phyloP scores from a whole-genome alignment of 2,329 filamentous ascomycete genomes.

The Colletotrichum cuscutae region DNA sequence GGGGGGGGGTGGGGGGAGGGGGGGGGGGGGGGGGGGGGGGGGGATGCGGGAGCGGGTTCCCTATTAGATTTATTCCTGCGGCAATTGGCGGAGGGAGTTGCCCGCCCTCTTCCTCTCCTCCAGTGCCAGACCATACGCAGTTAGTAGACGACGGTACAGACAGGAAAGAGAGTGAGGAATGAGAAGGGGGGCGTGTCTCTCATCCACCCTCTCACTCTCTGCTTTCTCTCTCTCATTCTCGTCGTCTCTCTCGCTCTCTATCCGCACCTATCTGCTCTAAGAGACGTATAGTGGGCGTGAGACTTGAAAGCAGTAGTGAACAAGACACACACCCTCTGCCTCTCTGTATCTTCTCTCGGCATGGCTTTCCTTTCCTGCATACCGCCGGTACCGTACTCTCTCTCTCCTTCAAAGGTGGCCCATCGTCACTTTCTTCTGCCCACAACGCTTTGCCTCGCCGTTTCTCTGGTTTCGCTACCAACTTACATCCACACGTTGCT shows the following conservation, averaged over 20 bases:
- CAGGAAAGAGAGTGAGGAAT: neutral
- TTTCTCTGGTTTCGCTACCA: neutral
- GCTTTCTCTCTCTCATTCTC: neutral
- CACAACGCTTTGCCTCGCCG: neutral
- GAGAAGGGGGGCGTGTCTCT: neutral
- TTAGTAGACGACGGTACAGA: neutral
- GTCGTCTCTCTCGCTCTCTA: neutral
- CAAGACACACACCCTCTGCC: neutral
- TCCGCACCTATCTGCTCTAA: neutral
- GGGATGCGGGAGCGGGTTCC: slow-evolving; percentile 12
- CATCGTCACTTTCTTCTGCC: neutral
- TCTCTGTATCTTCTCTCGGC: neutral
- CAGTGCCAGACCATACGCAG: too few species aligned
- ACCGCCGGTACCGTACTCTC: neutral
- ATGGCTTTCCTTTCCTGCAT: neutral
- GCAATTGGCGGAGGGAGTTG: slow-evolving; percentile 32
- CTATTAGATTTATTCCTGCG: slow-evolving; percentile 34
- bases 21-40: slow-evolving; percentile 6
- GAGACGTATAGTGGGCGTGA: neutral
- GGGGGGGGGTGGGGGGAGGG: too few species aligned
- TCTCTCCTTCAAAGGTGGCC: too few species aligned
- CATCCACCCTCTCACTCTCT: neutral
- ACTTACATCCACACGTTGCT: neutral
- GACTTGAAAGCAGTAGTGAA: neutral
- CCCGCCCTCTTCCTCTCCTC: neutral